phyloP scores from a whole-genome alignment of 2,329 filamentous ascomycete species.

The Cephalotrichum gorgonifer region DNA sequence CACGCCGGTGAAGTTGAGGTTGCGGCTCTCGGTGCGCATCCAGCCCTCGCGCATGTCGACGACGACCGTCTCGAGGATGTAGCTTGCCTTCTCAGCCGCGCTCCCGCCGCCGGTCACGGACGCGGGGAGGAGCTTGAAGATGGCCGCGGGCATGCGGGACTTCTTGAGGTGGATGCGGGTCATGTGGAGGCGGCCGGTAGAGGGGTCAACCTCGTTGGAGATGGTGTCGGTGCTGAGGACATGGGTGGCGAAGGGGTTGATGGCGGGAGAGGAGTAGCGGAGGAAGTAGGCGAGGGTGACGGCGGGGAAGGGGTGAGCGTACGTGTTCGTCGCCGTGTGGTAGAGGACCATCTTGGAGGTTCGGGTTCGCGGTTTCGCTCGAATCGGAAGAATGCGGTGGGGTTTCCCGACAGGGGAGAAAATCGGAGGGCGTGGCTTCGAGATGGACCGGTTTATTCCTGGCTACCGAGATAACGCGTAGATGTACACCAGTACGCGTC shows the following conservation, averaged over 20 bases:
- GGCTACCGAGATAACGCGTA: background rate
- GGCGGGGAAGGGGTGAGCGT: slow-evolving; percentile 73
- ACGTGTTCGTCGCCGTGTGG: slow-evolving; percentile 58
- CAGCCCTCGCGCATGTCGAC: slow-evolving; percentile 72
- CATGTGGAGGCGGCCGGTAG: slow-evolving; percentile 66
- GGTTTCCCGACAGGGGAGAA: background rate
- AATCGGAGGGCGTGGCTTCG: background rate
- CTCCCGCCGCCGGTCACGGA: slow-evolving; percentile 52
- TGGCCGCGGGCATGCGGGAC: slow-evolving; percentile 63
- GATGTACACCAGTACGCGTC: background rate
- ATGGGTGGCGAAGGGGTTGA: slow-evolving; percentile 73
- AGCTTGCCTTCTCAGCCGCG: slow-evolving; percentile 59
- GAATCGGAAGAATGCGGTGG: background rate
- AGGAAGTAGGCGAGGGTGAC: slow-evolving; percentile 85
- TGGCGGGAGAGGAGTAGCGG: slow-evolving; percentile 61
- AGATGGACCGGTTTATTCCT: background rate
- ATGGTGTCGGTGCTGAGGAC: slow-evolving; percentile 79
- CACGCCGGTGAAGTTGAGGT: slow-evolving; percentile 74
- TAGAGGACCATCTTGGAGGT: slow-evolving; percentile 47
- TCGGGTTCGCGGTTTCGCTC: too few species aligned
- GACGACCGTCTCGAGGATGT: slow-evolving; percentile 70
- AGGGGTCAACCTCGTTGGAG: slow-evolving; percentile 59
- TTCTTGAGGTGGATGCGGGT: slow-evolving; percentile 75
- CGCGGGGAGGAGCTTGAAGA: slow-evolving; percentile 65
- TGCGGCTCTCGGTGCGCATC: slow-evolving; percentile 74